Conservation (phyloP, 2,329 filamentous ascomycete genomes). For the Trichoderma endophyticum region DNA sequence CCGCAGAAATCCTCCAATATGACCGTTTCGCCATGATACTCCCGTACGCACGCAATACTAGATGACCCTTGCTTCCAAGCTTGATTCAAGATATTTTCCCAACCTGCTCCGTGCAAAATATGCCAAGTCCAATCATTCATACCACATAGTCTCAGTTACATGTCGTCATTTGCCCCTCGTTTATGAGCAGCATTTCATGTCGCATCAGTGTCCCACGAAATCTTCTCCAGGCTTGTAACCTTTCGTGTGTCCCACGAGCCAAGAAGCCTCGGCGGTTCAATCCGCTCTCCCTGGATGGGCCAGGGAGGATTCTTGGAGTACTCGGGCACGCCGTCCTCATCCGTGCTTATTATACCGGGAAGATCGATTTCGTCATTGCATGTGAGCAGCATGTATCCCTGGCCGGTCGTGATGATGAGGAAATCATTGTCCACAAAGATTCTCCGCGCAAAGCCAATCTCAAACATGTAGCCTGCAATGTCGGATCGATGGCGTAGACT, state of each 20-base stretch:
- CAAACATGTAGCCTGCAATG: slow-evolving; percentile 5
- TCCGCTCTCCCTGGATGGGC: slow-evolving; percentile 2
- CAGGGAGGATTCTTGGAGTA: slow-evolving; percentile 5
- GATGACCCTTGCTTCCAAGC: not conserved
- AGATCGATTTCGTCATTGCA: slow-evolving; percentile 7
- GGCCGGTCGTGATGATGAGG: slow-evolving; percentile 16
- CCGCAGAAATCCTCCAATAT: not conserved
- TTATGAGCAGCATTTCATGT: not conserved
- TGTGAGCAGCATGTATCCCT: slow-evolving; percentile 15
- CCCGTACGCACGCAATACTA: not conserved
- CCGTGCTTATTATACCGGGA: not conserved
- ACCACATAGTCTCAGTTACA: not conserved
- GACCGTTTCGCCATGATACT: not conserved
- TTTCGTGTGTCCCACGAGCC: slow-evolving; percentile 14
- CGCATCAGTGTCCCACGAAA: not conserved
- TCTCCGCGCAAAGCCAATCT: slow-evolving; percentile 10
- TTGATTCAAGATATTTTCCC: not conserved
- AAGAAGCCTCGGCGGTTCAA: slow-evolving; percentile 18
- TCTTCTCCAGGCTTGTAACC: slow-evolving; percentile 12
- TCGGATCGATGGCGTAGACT: not conserved
- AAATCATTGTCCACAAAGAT: slow-evolving; percentile 19
- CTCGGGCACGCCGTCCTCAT: not conserved
- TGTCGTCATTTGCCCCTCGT: not conserved
- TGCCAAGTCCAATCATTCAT: not conserved
- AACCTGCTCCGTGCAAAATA: not conserved